Evolutionary conservation across 306 rosid species (phyloP), one percentile per base, ranked within the genome.

Genomic region (Quercus berberidifolia): DNA sequence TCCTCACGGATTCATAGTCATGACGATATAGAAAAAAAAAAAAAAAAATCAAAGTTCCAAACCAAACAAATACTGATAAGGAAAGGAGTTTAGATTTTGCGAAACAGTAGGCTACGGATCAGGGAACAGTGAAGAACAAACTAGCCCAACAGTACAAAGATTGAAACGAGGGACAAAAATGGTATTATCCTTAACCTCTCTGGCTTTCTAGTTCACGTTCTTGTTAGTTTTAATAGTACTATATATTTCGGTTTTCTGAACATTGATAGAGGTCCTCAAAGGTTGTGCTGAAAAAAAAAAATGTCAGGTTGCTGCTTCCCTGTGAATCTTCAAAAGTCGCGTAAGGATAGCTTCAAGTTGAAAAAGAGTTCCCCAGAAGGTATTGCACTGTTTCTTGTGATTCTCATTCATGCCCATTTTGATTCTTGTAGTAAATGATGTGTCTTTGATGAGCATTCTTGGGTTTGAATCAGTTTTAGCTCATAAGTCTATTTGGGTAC

Each of bases 291-390:
- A 49, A 73, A 63, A 62, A 52, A 56, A 84, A 0, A 1, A 6
- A 78, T 25, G 90, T 69, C 54, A 14, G 76, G 89, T 52, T 85
- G 87, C 67, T 85, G 90, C 80, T 89, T 89, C 79, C 86, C 89
- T n/a, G 67, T 76, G 46, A 74, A 28, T 18, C 57, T 73, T 11
- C 71, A 33, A 17, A n/a, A 71, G 9, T 78, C 78, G 25, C 73
- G 74, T 23, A 80, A 72, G 51, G 77, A 81, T 9, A 69, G 73
- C 81, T 77, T 69, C 77, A 75, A 54, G 81, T 55, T 75, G 35
- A 10, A 43, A 12, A 73, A 35, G 70, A 49, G 25, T 57, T 58
- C 82, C 55, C 69, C 83, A 70, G 75, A 57, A 30, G 90, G 87
- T 84, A 84, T 75, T 18, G 28, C 54, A 58, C 23, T 74, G 46